Percentiles rank a stretch among this genome's conserved stretches.
phyloP scores from a whole-genome alignment of 2,329 filamentous ascomycete genomes.

The Alternaria conjuncta region DNA sequence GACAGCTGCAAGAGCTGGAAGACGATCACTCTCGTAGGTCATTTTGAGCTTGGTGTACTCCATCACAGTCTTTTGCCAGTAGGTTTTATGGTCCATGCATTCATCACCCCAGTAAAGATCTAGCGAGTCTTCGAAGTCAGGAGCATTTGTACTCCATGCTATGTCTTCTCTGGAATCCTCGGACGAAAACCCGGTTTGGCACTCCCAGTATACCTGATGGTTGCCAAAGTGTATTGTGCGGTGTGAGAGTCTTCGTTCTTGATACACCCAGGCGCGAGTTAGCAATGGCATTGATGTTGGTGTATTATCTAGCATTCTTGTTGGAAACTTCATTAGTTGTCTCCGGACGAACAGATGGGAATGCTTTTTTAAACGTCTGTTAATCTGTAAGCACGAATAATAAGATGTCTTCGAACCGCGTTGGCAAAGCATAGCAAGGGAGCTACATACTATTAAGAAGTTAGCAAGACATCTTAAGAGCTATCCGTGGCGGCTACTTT shows the following conservation, averaged over 20 bases:
- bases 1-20: background rate
- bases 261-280: background rate
- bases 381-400: too few relatives aligned
- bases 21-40: background rate
- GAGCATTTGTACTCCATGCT: background rate
- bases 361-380: background rate
- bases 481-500: too few relatives aligned
- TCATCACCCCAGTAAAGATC: too few relatives aligned
- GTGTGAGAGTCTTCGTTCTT: background rate
- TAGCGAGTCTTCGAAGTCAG: rapidly evolving
- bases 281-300: background rate
- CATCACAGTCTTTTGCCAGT: background rate
- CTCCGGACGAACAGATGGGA: background rate
- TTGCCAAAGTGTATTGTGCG: background rate
- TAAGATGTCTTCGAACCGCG: too few relatives aligned
- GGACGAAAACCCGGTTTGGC: background rate
- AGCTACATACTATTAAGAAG: too few relatives aligned
- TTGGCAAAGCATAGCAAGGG: too few relatives aligned
- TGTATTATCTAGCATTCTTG: too few relatives aligned
- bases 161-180: background rate
- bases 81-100: too few relatives aligned
- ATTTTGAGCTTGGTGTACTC: background rate
- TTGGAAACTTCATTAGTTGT: too few relatives aligned
- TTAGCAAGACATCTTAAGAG: too few relatives aligned
- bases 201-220: background rate